Evolutionary conservation across 768 basidiomycete species (phyloP), one percentile per base, ranked within the genome.

Genomic region (Thelephora aurantiotincta): DNA sequence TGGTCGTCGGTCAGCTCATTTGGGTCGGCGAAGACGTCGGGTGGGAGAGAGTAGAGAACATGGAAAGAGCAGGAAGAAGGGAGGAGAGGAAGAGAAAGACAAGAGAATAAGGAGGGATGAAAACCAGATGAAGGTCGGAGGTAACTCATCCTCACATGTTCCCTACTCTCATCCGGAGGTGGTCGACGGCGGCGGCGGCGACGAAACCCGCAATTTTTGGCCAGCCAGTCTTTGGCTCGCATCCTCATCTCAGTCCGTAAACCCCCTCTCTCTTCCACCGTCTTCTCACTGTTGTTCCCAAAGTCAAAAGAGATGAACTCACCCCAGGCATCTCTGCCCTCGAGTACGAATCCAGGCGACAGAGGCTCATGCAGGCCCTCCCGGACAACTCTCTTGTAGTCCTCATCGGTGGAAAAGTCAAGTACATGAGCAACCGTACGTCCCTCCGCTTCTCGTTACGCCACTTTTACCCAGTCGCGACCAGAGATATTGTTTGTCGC

Each of bases 401-500:
- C 4, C 78, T 78, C 16, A 72, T 84, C 9, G 82, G 87, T 5
- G 86, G 82, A 1, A 77, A 81, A 2, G 67, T 92, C 49, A 88
- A 91, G 63, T 90, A 82, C 60, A 90, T 92, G 82, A 81, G 76
- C 54, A 77, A 70, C 58, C 82, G 85, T 84, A 63, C 59, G 80
- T 75, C 50, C 53, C 50, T 48, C 41, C 37, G n/a, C 18, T 41
- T 41, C 2, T 41, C 4, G 38, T 14, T 22, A 14, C 38, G 7
- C 22, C 38, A 14, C 14, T 14, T 14, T 41, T 14, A 30, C 9
- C 26, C 5, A 9, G 26, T 30, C 26, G 26, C 4, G 36, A 23
- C 23, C 36, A n/a, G 13, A 48, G 4, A 12, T 36, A 20, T 48
- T 16, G 47, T 48, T 22, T 52, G 19, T 47, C 37, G 50, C 52